Conservation (phyloP, 75 land plant species). For the Cupressus sempervirens region DNA sequence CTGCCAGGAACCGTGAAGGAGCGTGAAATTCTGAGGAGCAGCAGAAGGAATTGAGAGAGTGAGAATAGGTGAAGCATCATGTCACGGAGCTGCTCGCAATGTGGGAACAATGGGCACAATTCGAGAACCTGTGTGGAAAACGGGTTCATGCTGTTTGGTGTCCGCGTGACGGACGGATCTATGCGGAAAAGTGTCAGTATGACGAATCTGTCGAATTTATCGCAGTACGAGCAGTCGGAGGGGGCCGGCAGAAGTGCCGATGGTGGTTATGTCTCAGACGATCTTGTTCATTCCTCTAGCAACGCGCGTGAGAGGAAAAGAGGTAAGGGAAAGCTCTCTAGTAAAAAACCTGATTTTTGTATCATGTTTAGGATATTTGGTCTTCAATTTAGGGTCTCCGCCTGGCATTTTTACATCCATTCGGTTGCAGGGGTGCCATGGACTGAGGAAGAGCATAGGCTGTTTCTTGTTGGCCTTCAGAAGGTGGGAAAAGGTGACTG, state of each 20-base stretch:
- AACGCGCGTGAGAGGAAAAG: conserved; percentile 54
- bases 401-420: neutral
- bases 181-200: conserved; percentile 60
- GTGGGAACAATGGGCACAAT: conserved; percentile 81
- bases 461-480: conserved; percentile 44
- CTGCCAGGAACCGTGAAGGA: neutral
- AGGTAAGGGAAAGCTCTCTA: conserved; percentile 21
- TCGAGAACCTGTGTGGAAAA: conserved; percentile 52
- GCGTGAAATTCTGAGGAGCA: neutral
- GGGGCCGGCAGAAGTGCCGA: conserved; percentile 10
- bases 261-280: conserved; percentile 56
- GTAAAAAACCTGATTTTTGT: neutral
- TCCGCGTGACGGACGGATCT: conserved; percentile 21
- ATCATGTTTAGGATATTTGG: neutral
- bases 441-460: conserved; percentile 60
- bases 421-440: conserved; percentile 52
- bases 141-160: conserved; percentile 43
- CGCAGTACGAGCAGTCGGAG: conserved; percentile 17
- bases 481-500: conserved; percentile 66
- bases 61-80: conserved; percentile 17
- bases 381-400: neutral
- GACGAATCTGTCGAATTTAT: conserved; percentile 36
- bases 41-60: neutral
- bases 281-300: conserved; percentile 47
- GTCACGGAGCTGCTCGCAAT: conserved; percentile 75